Evolutionary conservation across 306 rosid species (phyloP).

Genomic region (Casuarina glauca): DNA sequence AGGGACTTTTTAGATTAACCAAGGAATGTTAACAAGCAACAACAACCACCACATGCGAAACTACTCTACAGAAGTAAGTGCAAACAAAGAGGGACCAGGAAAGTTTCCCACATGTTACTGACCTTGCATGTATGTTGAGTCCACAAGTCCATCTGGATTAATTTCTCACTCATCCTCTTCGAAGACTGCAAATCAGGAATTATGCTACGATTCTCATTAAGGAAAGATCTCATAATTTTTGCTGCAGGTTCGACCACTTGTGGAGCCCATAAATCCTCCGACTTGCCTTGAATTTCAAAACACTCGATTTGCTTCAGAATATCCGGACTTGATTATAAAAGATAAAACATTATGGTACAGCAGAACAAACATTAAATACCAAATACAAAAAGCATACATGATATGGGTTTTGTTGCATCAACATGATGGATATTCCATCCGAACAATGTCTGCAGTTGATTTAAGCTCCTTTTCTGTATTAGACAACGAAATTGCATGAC

Average conservation of each 20-base stretch:
- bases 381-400: conserved; percentile 41
- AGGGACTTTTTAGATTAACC: too few relatives aligned
- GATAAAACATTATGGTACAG: neutral
- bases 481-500: conserved; percentile 1
- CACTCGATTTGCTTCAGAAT: conserved; percentile 1
- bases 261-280: conserved; percentile 58
- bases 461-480: conserved; percentile 72
- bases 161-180: conserved; percentile 35
- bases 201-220: conserved; percentile 36
- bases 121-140: conserved; percentile 85
- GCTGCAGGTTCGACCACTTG: conserved; percentile 66
- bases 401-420: conserved; percentile 73
- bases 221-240: conserved; percentile 53
- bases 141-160: conserved; percentile 77
- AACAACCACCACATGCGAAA: too few relatives aligned
- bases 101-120: neutral
- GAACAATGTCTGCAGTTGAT: conserved; percentile 64
- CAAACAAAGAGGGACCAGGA: neutral
- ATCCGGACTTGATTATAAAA: neutral
- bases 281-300: conserved; percentile 48
- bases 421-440: conserved; percentile 70
- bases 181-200: conserved; percentile 26
- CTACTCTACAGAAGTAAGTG: too few relatives aligned
- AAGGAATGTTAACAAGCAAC: too few relatives aligned
- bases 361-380: neutral